These are phyloP conservation scores for Strobilomyces confusus DNA, from an alignment of 768 basidiomycete genomes.

Conservation along the genomic window DNA sequence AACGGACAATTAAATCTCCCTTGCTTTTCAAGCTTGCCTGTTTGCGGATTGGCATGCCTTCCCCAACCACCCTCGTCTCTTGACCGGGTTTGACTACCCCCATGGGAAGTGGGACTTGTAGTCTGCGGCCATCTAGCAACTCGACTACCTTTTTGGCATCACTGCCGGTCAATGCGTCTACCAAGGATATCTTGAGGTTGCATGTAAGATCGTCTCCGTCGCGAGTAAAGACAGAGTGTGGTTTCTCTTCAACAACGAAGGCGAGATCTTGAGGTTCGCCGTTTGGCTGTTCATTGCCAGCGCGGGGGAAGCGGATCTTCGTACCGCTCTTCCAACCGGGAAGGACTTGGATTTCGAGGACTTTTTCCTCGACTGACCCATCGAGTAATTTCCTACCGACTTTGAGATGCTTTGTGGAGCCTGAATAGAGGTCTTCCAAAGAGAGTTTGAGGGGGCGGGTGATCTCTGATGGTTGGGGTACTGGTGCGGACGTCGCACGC, in stretches of 20 bases:
- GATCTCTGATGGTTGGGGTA: conserved; percentile 52
- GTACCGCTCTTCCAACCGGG: conserved; percentile 98
- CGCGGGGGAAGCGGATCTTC: conserved; percentile 84
- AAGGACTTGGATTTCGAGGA: conserved; percentile 72
- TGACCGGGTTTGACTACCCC: conserved; percentile 75
- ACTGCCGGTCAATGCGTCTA: conserved; percentile 74
- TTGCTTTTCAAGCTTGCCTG: conserved; percentile 64
- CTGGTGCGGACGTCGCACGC: conserved; percentile 28
- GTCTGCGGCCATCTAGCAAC: conserved; percentile 72
- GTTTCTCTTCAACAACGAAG: conserved; percentile 95
- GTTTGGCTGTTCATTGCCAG: conserved; percentile 70
- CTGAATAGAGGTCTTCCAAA: conserved; percentile 81
- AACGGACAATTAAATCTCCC: conserved; percentile 80
- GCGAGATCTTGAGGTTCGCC: conserved; percentile 88
- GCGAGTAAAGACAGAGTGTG: conserved; percentile 69
- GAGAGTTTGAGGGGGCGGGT: conserved; percentile 80
- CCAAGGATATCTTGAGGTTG: conserved; percentile 61
- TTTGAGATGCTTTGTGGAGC: conserved; percentile 84
- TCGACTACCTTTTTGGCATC: conserved; percentile 56
- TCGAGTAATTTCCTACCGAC: conserved; percentile 70
- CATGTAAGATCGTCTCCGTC: conserved; percentile 78
- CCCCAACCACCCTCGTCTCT: conserved; percentile 63
- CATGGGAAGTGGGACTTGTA: conserved; percentile 62
- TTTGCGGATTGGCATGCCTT: conserved; percentile 92
- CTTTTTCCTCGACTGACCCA: conserved; percentile 79